Evolutionary conservation across 2,329 filamentous ascomycete species (phyloP).

Genomic region (Aspergillus japonicus): DNA sequence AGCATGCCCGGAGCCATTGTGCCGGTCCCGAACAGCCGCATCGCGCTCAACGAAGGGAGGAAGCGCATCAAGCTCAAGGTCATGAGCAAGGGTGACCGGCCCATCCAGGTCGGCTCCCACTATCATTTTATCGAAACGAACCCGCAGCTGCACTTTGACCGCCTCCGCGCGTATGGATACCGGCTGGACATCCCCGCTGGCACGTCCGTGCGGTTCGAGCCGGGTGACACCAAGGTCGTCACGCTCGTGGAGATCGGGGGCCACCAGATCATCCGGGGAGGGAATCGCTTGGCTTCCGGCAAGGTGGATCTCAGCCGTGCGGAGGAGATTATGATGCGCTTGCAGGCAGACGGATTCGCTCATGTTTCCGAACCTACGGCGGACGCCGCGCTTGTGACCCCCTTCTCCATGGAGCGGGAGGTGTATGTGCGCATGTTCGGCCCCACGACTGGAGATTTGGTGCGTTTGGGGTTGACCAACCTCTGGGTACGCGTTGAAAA

Average conservation of each 20-base stretch:
- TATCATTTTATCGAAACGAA: slow-evolving; percentile 98
- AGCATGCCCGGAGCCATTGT: slow-evolving; percentile 79
- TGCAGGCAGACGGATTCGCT: slow-evolving; percentile 74
- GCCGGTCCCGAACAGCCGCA: slow-evolving; percentile 63
- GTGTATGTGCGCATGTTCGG: slow-evolving; percentile 89
- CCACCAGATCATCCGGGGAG: slow-evolving; percentile 74
- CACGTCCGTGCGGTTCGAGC: slow-evolving; percentile 90
- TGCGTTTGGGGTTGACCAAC: slow-evolving; percentile 78
- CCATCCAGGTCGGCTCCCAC: slow-evolving; percentile 88
- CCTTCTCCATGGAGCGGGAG: slow-evolving; percentile 70
- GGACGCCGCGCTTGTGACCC: slow-evolving; percentile 57
- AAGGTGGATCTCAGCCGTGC: slow-evolving; percentile 63
- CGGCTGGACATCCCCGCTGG: slow-evolving; percentile 87
- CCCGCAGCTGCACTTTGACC: slow-evolving; percentile 84
- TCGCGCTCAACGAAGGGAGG: slow-evolving; percentile 71
- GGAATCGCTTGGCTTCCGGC: slow-evolving; percentile 76
- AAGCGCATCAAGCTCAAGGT: slow-evolving; percentile 73
- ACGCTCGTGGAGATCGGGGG: slow-evolving; percentile 86
- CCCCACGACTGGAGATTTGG: slow-evolving; percentile 82
- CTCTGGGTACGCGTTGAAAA: slow-evolving; percentile 89
- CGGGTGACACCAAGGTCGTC: slow-evolving; percentile 87
- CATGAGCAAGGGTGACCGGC: slow-evolving; percentile 82
- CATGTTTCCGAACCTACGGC: slow-evolving; percentile 67
- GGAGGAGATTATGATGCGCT: slow-evolving; percentile 63
- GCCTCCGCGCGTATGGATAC: slow-evolving; percentile 76